A percentile compares a stretch with the other conserved stretches of the same genome.
These are phyloP conservation scores for Glomus cerebriforme DNA, from an alignment of 192 early-diverging fungal genomes.

Conservation along the genomic window DNA sequence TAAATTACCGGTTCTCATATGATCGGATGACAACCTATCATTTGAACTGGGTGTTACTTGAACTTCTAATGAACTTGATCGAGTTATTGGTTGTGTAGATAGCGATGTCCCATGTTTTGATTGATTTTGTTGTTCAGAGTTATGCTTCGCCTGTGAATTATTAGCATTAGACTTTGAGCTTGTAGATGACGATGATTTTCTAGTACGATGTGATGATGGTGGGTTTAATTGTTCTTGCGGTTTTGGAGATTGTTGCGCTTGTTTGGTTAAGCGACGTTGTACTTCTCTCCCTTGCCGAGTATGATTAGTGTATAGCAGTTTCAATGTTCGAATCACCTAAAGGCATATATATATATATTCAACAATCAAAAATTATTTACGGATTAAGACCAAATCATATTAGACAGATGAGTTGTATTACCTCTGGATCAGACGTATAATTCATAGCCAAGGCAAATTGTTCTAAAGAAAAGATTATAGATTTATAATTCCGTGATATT, in stretches of 20 bases:
- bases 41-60: not conserved
- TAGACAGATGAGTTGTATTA: constrained; percentile 17
- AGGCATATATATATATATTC: not conserved
- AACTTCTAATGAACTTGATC: not conserved
- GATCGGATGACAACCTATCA: not conserved
- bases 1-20: not conserved
- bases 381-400: not conserved
- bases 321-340: constrained; percentile 65
- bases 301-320: constrained; percentile 68
- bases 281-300: constrained; percentile 67
- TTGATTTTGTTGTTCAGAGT: constrained; percentile 7
- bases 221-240: constrained; percentile 22
- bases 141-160: not conserved
- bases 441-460: constrained; percentile 62
- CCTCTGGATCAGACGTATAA: constrained; percentile 61
- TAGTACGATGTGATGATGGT: constrained; percentile 13
- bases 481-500: not conserved
- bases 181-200: not conserved
- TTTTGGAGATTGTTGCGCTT: constrained; percentile 23
- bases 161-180: not conserved
- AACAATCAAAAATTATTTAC: not conserved
- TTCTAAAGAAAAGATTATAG: constrained; percentile 41
- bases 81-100: not conserved
- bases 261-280: constrained; percentile 51
- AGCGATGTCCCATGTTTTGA: not conserved